Conservation (phyloP, 768 basidiomycete species). For the Macrocybe gigantea region DNA sequence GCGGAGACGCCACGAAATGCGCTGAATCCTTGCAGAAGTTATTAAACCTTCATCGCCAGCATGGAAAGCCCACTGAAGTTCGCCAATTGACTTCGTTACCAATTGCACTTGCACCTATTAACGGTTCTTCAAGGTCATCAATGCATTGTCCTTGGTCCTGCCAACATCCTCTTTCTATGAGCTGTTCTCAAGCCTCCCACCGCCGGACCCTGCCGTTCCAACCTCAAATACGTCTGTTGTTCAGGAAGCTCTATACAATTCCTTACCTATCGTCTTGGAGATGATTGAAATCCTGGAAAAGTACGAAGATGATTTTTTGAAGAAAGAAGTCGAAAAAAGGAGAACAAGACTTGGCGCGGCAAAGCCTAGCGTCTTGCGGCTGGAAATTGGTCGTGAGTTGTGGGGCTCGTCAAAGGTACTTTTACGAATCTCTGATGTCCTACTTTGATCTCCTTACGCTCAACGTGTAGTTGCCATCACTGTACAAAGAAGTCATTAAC, state of each 20-base stretch:
- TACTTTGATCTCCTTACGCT: constrained; percentile 6
- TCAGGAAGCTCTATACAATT: constrained; percentile 63
- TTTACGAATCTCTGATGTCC: not conserved
- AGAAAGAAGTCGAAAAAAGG: constrained; percentile 70
- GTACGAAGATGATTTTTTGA: constrained; percentile 51
- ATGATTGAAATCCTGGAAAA: constrained; percentile 58
- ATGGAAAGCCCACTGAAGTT: constrained; percentile 46
- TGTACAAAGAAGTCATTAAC: constrained; percentile 78
- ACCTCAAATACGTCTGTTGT: constrained; percentile 51
- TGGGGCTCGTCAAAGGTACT: constrained; percentile 55
- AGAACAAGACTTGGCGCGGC: constrained; percentile 71
- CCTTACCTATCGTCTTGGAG: constrained; percentile 68
- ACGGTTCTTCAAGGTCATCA: constrained; percentile 45
- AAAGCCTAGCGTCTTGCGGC: constrained; percentile 48
- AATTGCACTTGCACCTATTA: constrained; percentile 2
- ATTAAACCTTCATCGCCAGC: constrained; percentile 52
- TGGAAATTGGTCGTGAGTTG: constrained; percentile 64
- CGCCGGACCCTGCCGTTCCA: constrained; percentile 74
- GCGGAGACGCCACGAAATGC: constrained; percentile 72
- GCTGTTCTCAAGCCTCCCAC: constrained; percentile 60
- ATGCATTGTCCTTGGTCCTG: constrained; percentile 63
- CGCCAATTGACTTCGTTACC: not conserved
- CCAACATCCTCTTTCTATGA: constrained; percentile 64
- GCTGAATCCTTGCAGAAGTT: constrained; percentile 79
- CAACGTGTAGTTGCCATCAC: constrained; percentile 49